Conservation (phyloP, 371 early-diverging fungal genomes). For the Saksenaea oblongispora region DNA sequence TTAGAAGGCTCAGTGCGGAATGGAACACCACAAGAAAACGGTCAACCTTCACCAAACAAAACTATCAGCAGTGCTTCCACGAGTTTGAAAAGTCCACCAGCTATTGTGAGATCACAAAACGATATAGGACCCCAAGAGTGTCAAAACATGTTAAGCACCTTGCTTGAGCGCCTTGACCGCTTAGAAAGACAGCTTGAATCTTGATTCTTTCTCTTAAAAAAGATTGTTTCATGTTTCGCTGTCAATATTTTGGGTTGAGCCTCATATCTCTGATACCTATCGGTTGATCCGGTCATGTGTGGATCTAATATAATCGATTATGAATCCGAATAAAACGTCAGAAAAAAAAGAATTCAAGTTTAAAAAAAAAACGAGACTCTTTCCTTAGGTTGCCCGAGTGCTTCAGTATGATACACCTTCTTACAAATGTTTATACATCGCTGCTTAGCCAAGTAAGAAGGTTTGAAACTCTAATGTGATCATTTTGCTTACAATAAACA, state of each 20-base stretch:
- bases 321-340: too few species aligned
- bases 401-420: too few species aligned
- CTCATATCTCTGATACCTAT: too few species aligned
- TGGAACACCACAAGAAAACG: not conserved
- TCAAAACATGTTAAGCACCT: not conserved
- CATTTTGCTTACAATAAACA: too few species aligned
- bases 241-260: not conserved
- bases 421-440: too few species aligned
- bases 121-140: conserved; percentile 21
- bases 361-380: too few species aligned
- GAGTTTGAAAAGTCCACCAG: conserved; percentile 16
- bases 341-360: too few species aligned
- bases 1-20: not conserved
- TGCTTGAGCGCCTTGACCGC: conserved; percentile 2
- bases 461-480: too few species aligned
- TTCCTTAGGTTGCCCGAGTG: too few species aligned
- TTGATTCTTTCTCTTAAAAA: not conserved
- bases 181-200: conserved; percentile 1
- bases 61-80: not conserved
- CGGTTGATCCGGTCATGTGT: too few species aligned
- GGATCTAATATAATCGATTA: too few species aligned
- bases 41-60: not conserved
- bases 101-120: conserved; percentile 30
- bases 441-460: too few species aligned
- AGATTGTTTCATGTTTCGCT: not conserved